Conservation (phyloP, 306 rosid genomes). For the Begonia peltatifolia region DNA sequence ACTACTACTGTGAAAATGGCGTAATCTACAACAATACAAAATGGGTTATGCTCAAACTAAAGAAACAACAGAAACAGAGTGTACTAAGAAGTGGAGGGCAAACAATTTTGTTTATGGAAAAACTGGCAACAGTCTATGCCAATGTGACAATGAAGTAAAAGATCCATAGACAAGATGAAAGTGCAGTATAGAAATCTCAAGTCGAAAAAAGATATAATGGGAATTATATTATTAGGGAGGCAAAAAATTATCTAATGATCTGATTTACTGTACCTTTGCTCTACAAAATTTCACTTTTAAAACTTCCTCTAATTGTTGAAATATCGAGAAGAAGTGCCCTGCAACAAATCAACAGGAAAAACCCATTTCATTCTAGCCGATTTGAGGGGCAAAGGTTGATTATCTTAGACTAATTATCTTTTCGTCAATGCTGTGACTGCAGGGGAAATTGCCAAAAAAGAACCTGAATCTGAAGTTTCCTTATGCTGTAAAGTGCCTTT, state of each 20-base stretch:
- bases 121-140: no score
- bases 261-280: slow-evolving; percentile 13
- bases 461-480: slow-evolving; percentile 48
- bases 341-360: slow-evolving; percentile 15
- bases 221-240: neutral
- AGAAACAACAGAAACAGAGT: no score
- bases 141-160: no score
- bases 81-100: no score
- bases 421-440: no score
- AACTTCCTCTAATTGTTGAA: slow-evolving; percentile 45
- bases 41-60: no score
- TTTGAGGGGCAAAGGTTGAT: neutral
- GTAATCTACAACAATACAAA: no score
- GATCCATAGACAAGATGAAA: no score
- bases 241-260: no score
- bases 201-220: neutral
- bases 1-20: no score
- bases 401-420: neutral
- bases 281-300: slow-evolving; percentile 36
- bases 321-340: slow-evolving; percentile 44
- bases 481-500: slow-evolving; percentile 64
- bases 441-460: neutral
- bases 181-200: neutral
- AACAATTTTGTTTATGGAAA: no score
- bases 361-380: no score